Percentiles rank a stretch among this genome's conserved stretches.
phyloP scores from a whole-genome alignment of 2,329 filamentous ascomycete species.

The Ophiostoma pallidulum region DNA sequence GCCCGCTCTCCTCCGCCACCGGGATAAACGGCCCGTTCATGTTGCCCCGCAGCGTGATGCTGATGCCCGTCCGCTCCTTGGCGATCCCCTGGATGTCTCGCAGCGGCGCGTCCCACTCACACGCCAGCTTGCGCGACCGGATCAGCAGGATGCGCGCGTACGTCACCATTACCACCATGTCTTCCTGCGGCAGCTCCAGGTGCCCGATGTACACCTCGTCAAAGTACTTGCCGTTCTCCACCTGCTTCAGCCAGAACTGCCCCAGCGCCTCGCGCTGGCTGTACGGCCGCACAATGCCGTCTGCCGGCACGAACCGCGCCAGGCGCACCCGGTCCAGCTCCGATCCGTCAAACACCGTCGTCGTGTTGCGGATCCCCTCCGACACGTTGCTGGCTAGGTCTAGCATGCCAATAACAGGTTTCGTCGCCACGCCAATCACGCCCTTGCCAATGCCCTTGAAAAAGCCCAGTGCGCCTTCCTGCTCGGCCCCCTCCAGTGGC shows the following conservation, averaged over 20 bases:
- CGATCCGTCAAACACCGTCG: conserved; percentile 91
- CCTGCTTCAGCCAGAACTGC: conserved; percentile 97
- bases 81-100: conserved; percentile 96
- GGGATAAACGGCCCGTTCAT: conserved; percentile 93
- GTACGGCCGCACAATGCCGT: conserved; percentile 91
- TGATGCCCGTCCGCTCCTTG: conserved; percentile 92
- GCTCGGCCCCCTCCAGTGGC: conserved; percentile 89
- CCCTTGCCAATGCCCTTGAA: conserved; percentile 98
- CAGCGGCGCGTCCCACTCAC: conserved; percentile 91
- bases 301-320: conserved; percentile 80
- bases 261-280: conserved; percentile 90
- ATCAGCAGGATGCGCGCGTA: conserved; percentile 84
- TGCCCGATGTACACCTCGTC: conserved; percentile 96
- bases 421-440: conserved; percentile 86
- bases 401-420: conserved; percentile 91
- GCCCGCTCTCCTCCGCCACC: conserved; percentile 72
- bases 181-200: conserved; percentile 79
- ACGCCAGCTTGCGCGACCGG: conserved; percentile 71
- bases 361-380: conserved; percentile 96
- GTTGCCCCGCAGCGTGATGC: conserved; percentile 77
- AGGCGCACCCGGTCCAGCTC: conserved; percentile 92
- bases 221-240: conserved; percentile 96
- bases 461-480: conserved; percentile 87
- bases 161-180: conserved; percentile 83
- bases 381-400: conserved; percentile 95